Evolutionary conservation across 345 rosid species (phyloP), one percentile per base, ranked within the genome.

Genomic region (Linum trigynum): DNA sequence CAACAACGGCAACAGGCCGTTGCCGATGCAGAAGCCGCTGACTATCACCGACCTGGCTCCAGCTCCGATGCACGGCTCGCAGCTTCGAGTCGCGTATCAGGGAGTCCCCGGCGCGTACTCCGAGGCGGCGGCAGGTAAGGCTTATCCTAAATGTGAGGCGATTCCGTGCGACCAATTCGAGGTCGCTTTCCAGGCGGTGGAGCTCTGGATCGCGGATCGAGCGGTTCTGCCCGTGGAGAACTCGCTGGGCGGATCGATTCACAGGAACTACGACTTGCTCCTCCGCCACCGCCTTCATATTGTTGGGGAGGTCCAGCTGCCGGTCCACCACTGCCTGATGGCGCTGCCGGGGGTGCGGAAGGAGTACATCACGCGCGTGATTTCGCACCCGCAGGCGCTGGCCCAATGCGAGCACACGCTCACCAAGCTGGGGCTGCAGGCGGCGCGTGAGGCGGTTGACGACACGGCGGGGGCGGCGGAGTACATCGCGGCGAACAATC

Each of bases 71-170:
- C 32, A 23, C 32, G 32, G 32, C 32, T 23, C 32, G 32, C 32
- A 23, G 32, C 32, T 23, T 1, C 32, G 32, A 23, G 32, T 23
- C 32, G 32, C 32, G 32, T 23, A 23, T 1, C 77, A 85, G 86
- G 89, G 89, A n/a, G 32, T 69, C 35, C 74, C 79, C 8, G 89
- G 86, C 60, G 78, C 89, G 10, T 82, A 55, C 70, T 77, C 74
- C 39, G 89, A 85, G 73, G 86, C 78, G 32, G 89, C 89, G 45
- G 89, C 86, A 12, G 78, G 77, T n/a, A 85, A 85, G 69, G 86
- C 86, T 57, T 85, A 85, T 71, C 85, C 89, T 9, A 74, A 78
- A 39, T 80, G 84, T 72, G 80, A 85, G 71, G 77, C 86, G 58
- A 80, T 85, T 39, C 83, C 86, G 38, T 80, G 89, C 64, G 74